Evolutionary conservation across 148 eudicot species (phyloP), one percentile per base, ranked within the genome.

Genomic region (Dianthus caryophyllus): DNA sequence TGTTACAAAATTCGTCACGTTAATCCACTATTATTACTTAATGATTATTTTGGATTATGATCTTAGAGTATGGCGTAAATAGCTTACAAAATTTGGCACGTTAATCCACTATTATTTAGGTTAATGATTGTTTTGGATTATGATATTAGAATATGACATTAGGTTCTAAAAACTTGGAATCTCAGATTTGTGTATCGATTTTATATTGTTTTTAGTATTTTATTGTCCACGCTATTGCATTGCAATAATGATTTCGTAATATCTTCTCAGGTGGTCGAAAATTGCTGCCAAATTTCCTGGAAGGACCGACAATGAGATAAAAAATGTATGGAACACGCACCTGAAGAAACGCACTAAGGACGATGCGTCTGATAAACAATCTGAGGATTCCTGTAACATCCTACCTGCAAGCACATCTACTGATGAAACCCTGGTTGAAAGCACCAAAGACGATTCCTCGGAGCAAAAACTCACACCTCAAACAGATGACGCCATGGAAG

Each of bases 221-320:
- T 20, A 24, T 16, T 6, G 13, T n/a, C 41, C 2, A 15, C 5
- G 7, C 21, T 33, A 41, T 64, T 44, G 20, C n/a, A 18, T 53
- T 38, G 46, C 27, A 1, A 9, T 44, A 41, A 47, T 26, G 43
- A 17, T 11, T 0, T 24, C 10, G 22, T 62, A 24, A 53, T 53
- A 53, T 69, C 57, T 18, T 0, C 62, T 26, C 69, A 81, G 84
- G 61, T 80, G 87, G 87, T 80, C 84, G 3, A 83, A 80, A 48
- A 83, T 83, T 55, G 86, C 84, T 14, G 75, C 84, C 15, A 66
- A 68, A 16, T 68, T 83, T 10, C 82, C 82, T 0, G 84, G 86
- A 11, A 83, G 86, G 67, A 83, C 86, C 0, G 85, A 82, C 67
- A 82, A 82, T 25, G 85, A 82, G 63, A 82, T 82, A 1, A 82